Percentiles rank a stretch among this genome's conserved stretches.
These are phyloP conservation scores for Camillea tinctor DNA, from an alignment of 2,329 filamentous ascomycete genomes.

Conservation along the genomic window DNA sequence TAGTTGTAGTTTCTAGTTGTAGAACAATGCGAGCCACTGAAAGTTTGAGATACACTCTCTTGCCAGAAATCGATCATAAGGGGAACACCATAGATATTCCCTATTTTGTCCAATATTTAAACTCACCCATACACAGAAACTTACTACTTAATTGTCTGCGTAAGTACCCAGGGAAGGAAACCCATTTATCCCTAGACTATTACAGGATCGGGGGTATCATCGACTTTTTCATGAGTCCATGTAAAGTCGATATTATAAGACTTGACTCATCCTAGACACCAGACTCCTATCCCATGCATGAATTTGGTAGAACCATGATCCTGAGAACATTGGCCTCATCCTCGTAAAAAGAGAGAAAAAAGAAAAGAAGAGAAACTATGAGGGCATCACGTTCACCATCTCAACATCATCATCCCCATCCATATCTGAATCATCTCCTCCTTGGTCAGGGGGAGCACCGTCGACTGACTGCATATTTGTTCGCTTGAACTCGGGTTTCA, in stretches of 20 bases:
- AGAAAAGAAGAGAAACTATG: constrained; percentile 18
- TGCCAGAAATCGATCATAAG: no score
- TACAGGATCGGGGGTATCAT: constrained; percentile 28
- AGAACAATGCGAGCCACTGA: no score
- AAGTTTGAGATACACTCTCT: no score
- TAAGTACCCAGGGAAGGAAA: background rate
- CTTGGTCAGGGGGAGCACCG: constrained; percentile 44
- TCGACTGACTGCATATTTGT: constrained; percentile 53
- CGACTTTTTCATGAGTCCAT: constrained; percentile 12
- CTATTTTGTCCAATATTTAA: no score
- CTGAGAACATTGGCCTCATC: background rate
- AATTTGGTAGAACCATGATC: background rate
- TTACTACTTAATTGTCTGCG: background rate
- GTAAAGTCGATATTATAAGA: constrained; percentile 1
- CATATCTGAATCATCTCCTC: constrained; percentile 55
- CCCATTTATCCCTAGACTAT: constrained; percentile 11
- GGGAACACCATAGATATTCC: no score
- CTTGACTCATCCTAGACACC: constrained; percentile 12
- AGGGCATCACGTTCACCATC: constrained; percentile 72
- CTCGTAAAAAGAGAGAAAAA: constrained; percentile 9
- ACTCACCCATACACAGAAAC: no score
- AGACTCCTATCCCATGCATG: constrained; percentile 18
- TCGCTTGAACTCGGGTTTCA: constrained; percentile 68
- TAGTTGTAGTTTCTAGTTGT: no score
- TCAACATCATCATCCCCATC: constrained; percentile 66